Conservation (phyloP, 805 yeast genomes). For the Pichia californica region DNA sequence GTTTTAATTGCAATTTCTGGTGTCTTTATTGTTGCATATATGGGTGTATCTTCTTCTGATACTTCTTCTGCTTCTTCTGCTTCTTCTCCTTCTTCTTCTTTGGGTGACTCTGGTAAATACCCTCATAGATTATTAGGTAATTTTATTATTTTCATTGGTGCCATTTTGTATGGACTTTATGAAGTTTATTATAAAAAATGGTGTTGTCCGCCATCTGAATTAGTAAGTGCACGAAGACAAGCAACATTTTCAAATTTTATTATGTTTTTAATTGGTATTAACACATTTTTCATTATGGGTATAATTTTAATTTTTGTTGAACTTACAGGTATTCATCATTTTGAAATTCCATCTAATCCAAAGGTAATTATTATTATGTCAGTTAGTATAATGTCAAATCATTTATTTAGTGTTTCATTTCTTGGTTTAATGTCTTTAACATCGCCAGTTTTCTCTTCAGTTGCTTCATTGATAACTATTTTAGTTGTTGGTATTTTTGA, state of each 20-base stretch:
- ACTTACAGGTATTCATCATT: conserved; percentile 48
- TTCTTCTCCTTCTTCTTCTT: too few relatives aligned
- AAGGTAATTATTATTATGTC: conserved; percentile 39
- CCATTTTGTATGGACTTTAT: conserved; percentile 71
- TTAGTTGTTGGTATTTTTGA: conserved; percentile 74
- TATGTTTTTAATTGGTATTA: conserved; percentile 60
- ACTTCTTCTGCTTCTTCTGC: too few relatives aligned
- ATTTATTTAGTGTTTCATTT: conserved; percentile 65
- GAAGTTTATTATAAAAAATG: conserved; percentile 76
- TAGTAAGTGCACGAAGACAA: conserved; percentile 58
- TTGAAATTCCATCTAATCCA: conserved; percentile 42
- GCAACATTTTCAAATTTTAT: conserved; percentile 75
- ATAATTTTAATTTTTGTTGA: conserved; percentile 43
- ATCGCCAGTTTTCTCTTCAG: conserved; percentile 74
- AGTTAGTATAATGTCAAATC: conserved; percentile 55
- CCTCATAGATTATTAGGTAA: conserved; percentile 68
- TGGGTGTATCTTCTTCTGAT: conserved; percentile 30
- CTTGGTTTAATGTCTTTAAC: conserved; percentile 77
- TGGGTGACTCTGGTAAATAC: conserved; percentile 28
- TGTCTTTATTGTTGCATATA: conserved; percentile 72
- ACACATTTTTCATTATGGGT: conserved; percentile 47
- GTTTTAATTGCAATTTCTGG: conserved; percentile 70
- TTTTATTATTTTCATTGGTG: conserved; percentile 63
- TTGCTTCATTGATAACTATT: conserved; percentile 58
- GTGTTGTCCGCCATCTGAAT: conserved; percentile 65